phyloP scores from a whole-genome alignment of 2,329 filamentous ascomycete species.

The Penicillium sp. region DNA sequence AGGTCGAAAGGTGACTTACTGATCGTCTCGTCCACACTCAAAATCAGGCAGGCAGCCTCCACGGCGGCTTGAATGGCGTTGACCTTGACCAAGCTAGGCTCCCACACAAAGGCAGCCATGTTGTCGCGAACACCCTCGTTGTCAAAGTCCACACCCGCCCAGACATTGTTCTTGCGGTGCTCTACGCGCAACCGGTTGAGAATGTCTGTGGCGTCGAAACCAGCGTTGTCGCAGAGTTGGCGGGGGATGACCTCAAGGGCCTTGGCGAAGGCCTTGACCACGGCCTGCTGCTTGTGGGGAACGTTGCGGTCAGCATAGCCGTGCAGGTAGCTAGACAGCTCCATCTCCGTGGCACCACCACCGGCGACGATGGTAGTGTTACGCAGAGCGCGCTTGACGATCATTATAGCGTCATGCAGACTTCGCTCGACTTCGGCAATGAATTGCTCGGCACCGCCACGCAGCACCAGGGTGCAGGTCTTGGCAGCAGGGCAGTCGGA shows the following conservation, averaged over 20 bases:
- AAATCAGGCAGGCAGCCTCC: slow-evolving; percentile 91
- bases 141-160: slow-evolving; percentile 94
- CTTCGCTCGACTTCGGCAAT: slow-evolving; percentile 98
- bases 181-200: slow-evolving; percentile 94
- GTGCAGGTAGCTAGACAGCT: slow-evolving; percentile 91
- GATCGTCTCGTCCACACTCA: slow-evolving; percentile 98
- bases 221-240: slow-evolving; percentile 97
- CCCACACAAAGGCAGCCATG: slow-evolving; percentile 95
- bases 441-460: slow-evolving; percentile 97
- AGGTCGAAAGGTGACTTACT: slow-evolving; percentile 52
- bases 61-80: slow-evolving; percentile 96
- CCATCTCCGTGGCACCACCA: slow-evolving; percentile 95
- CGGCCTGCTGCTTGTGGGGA: slow-evolving; percentile 90
- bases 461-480: slow-evolving; percentile 93
- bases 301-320: slow-evolving; percentile 90
- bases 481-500: slow-evolving; percentile 93
- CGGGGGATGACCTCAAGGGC: slow-evolving; percentile 94
- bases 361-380: slow-evolving; percentile 94
- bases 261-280: slow-evolving; percentile 98
- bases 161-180: slow-evolving; percentile 88
- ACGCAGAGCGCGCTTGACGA: slow-evolving; percentile 96
- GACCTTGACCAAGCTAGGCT: slow-evolving; percentile 92
- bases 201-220: slow-evolving; percentile 97
- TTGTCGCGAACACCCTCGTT: slow-evolving; percentile 93
- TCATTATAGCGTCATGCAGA: slow-evolving; percentile 99